Conservation (phyloP, 129 eudicot genomes). For the Lactuca saligna region DNA sequence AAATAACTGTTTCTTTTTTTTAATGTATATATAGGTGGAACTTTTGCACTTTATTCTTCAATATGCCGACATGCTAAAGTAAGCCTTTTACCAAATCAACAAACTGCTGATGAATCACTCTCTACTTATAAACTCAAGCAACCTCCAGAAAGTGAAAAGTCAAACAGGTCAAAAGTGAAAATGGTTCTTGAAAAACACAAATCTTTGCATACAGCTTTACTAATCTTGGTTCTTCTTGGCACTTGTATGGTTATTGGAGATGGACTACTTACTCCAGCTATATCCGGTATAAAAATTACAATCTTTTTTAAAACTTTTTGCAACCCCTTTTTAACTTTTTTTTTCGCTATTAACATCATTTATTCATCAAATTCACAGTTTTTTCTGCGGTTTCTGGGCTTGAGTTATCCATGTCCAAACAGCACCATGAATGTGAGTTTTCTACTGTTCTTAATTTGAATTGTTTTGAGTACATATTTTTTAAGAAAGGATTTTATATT, state of each 20-base stretch:
- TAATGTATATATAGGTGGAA: constrained; percentile 49
- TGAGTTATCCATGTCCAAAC: constrained; percentile 69
- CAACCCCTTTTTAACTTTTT: constrained; percentile 7
- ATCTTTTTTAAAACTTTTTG: background rate
- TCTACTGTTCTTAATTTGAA: background rate
- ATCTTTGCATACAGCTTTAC: constrained; percentile 71
- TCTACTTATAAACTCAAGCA: constrained; percentile 75
- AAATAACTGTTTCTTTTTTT: constrained; percentile 6
- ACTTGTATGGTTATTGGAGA: constrained; percentile 93
- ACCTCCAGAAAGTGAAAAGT: constrained; percentile 47
- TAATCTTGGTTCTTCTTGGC: constrained; percentile 80
- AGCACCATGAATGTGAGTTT: constrained; percentile 78
- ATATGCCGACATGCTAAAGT: constrained; percentile 85
- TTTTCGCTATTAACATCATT: constrained; percentile 5
- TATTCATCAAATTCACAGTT: constrained; percentile 39
- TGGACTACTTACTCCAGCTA: constrained; percentile 79
- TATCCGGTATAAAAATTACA: constrained; percentile 49
- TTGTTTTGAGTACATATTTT: constrained; percentile 17
- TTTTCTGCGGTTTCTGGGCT: constrained; percentile 92
- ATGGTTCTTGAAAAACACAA: constrained; percentile 67
- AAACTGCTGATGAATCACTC: constrained; percentile 65
- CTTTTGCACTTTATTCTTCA: constrained; percentile 84
- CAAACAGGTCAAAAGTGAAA: constrained; percentile 51
- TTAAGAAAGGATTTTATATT: background rate
- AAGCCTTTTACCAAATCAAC: constrained; percentile 75